Base-by-base conservation (phyloP, 495 filamentous ascomycete genomes). In the Xylaria nigripes region DNA sequence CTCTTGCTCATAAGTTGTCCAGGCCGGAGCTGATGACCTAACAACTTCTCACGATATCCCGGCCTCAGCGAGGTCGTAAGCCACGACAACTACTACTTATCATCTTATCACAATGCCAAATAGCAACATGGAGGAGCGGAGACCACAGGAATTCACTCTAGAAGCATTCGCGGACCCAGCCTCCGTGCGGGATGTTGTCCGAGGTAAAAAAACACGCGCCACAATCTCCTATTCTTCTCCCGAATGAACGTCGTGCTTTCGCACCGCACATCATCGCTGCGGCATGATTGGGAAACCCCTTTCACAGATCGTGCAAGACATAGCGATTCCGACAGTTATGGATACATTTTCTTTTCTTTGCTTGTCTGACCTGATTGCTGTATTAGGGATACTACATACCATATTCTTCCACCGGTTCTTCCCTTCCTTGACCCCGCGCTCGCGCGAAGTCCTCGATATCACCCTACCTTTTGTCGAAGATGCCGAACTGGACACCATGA, bases 381-480 rank as follows among this genome's bases (percentile, higher is more conserved):
- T 29, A 29, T 25, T 42, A 97, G 92, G 86, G 55, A 86, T 96
- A 62, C 84, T 97, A 48, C 90, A 96, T 69, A 93, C 92, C 38
- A 95, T 98, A 66, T 98, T 97, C 84, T 98, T 98, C 76, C 90
- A 97, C 71, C 88, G 93, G 56, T 95, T 90, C 77, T 97, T 98
- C 75, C 87, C 87, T 52, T 83, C 87, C 25, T 78, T 96, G 51
- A 74, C 81, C 13, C 93, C 93, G n/a, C 79, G 81, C 43, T 89
- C 88, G 42, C 84, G 89, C 65, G 93, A 98, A 64, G 81, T 97
- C 42, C 82, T 97, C 51, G 93, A 95, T 63, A 78, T 96, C 50
- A 95, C 90, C 24, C 80, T 97, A 7, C 89, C 94, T 29, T 83
- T 86, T 56, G 85, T 98, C 60, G 85, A 90, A 56, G 92, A 98